These are phyloP conservation scores for Colletotrichum sp. DNA, from an alignment of 2,329 filamentous ascomycete species.

Conservation along the genomic window DNA sequence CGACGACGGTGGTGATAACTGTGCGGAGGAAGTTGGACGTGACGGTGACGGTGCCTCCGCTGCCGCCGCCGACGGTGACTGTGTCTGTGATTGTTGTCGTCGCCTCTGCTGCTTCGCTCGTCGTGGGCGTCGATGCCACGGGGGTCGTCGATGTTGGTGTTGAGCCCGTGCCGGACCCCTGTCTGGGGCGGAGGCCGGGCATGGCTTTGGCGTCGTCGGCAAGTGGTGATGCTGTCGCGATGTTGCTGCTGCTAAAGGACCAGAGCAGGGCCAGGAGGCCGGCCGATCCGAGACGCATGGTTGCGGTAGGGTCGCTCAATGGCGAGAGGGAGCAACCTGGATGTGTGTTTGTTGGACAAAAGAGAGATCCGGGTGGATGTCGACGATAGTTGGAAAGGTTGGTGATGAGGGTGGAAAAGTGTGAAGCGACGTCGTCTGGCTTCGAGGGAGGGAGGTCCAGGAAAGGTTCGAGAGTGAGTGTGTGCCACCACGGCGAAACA, in stretches of 20 bases:
- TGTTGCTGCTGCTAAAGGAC: not conserved
- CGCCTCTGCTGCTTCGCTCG: not conserved
- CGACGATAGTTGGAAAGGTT: not conserved
- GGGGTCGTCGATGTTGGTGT: not conserved
- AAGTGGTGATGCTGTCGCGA: not conserved
- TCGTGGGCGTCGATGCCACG: not conserved
- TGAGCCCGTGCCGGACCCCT: not conserved
- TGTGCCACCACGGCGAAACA: conserved; percentile 17
- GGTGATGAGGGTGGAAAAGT: not conserved
- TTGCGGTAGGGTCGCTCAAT: conserved; percentile 1
- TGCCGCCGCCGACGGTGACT: not conserved
- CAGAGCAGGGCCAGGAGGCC: conserved; percentile 19
- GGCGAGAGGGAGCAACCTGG: not conserved
- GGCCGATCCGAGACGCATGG: conserved; percentile 12
- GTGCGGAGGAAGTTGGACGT: conserved; percentile 12
- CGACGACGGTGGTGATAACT: conserved; percentile 33
- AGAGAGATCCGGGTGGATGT: not conserved
- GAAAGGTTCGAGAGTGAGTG: not conserved
- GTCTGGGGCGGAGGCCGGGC: conserved; percentile 10
- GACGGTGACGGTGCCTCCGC: conserved; percentile 12
- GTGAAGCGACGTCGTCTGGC: not conserved
- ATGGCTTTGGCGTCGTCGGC: not conserved
- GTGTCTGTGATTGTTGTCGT: not conserved
- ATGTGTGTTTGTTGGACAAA: not conserved
- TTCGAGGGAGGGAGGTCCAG: not conserved